Base-by-base conservation (phyloP, 1,284 basidiomycete genomes). In the Ustilago bromivora region DNA sequence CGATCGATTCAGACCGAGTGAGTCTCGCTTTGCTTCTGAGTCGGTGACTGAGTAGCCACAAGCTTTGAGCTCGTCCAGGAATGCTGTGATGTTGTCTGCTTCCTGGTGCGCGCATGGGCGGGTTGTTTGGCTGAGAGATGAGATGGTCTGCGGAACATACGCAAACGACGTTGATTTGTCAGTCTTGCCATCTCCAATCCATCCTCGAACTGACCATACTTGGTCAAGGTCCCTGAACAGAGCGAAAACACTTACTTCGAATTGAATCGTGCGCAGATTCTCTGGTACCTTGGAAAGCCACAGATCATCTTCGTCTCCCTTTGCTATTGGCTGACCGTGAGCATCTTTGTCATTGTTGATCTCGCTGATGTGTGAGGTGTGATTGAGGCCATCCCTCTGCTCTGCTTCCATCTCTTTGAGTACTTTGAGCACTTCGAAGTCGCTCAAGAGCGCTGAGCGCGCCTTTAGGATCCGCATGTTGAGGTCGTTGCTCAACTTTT, bases 181-280 rank as follows among this genome's bases (percentile, higher is more conserved):
- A 28, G 23, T 28, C 23, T 28, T 28, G 3, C 23, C 23, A 28
- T 3, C 23, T 28, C 23, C 23, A 28, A 28, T 3, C 23, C 23
- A 28, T 28, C 3, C 23, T 28, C 23, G 0, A 28, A 28, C 23
- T 0, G 3, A 28, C 23, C 23, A 28, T 28, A 28, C 23, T 28
- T 28, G 23, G 23, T 28, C 23, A 28, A 28, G 23, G 23, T 3
- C 23, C 23, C 23, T 28, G 23, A 3, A 28, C 23, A 11, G 43
- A 8, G 17, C 43, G n/a, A 19, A 11, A 19, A 4, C 6, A 83
- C 89, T 73, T 82, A 94, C 94, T 90, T 97, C 93, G 71, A 95
- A 92, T 84, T 95, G 93, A 47, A 96, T 89, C 13, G 94, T 96
- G 61, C 94, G 89, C 66, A 97, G 83, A 83, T 97, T 96, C 83